Evolutionary conservation across 2,329 filamentous ascomycete genomes (phyloP), one percentile per base, ranked within the genome.

Genomic region (Dryadomyces sulphureus): DNA sequence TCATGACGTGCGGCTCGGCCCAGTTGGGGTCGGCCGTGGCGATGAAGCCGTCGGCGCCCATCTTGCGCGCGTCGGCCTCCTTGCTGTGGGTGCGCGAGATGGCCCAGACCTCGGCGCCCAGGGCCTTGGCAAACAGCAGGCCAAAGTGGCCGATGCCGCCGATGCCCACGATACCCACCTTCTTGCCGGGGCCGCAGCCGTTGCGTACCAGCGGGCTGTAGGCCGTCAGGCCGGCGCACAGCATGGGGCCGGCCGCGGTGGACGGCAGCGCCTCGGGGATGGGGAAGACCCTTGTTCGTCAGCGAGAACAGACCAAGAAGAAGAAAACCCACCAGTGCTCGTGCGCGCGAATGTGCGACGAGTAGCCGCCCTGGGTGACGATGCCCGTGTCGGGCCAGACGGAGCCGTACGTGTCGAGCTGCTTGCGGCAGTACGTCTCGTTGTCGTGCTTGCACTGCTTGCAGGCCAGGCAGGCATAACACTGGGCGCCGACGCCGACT

Each of bases 191-290:
- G 0, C 83, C 83, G 49, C 74, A 73, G 20, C 83, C 83, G 57
- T 88, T 79, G 42, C 85, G 75, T 52, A 84, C 79, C 14, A 94
- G 70, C 1, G 87, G 86, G 49, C 76, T 82, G 66, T 79, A 93
- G 49, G 79, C 78, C 4, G 87, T 93, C 53, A 93, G 70, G 52
- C 87, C 87, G 36, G 84, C 87, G 62, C 87, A 93, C 54, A 92
- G 72, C 82, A 89, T 87, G 9, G 83, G 84, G 2, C 84, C 86
- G 1, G 80, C 84, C 43, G 79, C 63, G 46, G 65, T 62, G 53
- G 70, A 74, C 9, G 68, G 56, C 40, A 93, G 72, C 45, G 69
- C 75, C 27, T 88, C 84, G 32, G 86, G 87, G 52, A 93, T 89
- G 57, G 82, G 81, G 58, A 75, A 78, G 40, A 75, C 72, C 72